phyloP scores from a whole-genome alignment of 2,329 filamentous ascomycete species.

The Xylaria sp. region DNA sequence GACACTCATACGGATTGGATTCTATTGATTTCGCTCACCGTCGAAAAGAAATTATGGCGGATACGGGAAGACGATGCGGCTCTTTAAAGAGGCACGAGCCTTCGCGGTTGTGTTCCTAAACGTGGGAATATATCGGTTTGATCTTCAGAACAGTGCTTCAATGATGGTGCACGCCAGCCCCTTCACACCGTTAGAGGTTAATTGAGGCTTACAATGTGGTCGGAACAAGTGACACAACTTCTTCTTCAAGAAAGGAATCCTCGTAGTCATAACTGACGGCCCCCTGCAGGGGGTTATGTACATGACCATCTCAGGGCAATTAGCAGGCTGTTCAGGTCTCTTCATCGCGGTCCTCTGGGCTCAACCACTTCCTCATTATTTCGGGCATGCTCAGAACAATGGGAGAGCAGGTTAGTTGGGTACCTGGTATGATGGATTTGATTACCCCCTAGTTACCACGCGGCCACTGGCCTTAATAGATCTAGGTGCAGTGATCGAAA shows the following conservation, averaged over 20 bases:
- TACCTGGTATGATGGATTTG: conserved; percentile 47
- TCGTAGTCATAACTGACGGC: conserved; percentile 59
- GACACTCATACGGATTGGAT: background rate
- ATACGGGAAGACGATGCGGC: conserved; percentile 39
- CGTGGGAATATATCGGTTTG: conserved; percentile 52
- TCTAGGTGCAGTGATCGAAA: conserved; percentile 43
- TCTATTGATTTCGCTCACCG: background rate
- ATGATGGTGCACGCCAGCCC: conserved; percentile 57
- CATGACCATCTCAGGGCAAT: conserved; percentile 33
- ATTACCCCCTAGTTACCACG: conserved; percentile 41
- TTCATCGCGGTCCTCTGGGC: conserved; percentile 48
- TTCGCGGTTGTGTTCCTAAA: conserved; percentile 52
- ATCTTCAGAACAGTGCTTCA: conserved; percentile 52
- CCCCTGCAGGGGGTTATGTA: conserved; percentile 57
- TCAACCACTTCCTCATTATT: conserved; percentile 55
- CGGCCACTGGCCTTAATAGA: conserved; percentile 45
- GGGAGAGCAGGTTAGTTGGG: conserved; percentile 62
- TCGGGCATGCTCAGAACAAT: conserved; percentile 62
- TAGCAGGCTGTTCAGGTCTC: conserved; percentile 49
- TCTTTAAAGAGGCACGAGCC: conserved; percentile 42
- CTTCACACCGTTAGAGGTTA: conserved; percentile 50
- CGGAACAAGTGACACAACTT: conserved; percentile 43
- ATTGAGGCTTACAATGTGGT: conserved; percentile 56
- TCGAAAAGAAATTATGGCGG: conserved; percentile 43
- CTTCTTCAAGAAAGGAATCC: conserved; percentile 38